Evolutionary conservation across 2,329 filamentous ascomycete species (phyloP).

Genomic region (Emmonsiellopsis sp.): DNA sequence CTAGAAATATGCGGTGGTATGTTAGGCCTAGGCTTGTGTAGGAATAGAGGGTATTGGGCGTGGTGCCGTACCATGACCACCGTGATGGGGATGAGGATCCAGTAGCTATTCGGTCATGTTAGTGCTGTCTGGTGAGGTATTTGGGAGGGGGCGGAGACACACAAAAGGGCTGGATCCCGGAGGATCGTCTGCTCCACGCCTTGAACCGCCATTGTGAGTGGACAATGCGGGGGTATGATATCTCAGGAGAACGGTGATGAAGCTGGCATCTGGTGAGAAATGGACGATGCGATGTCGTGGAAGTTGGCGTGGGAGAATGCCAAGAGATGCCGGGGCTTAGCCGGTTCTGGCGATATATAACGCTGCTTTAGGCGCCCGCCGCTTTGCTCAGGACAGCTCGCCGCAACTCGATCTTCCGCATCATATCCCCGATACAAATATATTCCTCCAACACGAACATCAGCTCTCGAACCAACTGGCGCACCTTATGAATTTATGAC

Average conservation of each 20-base stretch:
- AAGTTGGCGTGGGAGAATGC: not conserved
- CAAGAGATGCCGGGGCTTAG: not conserved
- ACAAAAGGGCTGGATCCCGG: conserved; percentile 97
- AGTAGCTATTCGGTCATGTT: conserved; percentile 58
- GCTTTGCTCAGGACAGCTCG: not conserved
- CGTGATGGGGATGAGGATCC: conserved; percentile 96
- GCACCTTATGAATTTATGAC: not conserved
- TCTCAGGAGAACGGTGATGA: not conserved
- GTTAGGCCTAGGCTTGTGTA: not conserved
- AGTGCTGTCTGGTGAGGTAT: not conserved
- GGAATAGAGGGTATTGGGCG: not conserved
- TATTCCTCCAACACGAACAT: not conserved
- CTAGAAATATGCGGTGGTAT: conserved; percentile 30
- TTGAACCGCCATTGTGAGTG: conserved; percentile 61
- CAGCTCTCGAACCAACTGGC: too few species aligned
- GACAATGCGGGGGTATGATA: not conserved
- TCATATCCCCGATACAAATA: not conserved
- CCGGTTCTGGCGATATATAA: not conserved
- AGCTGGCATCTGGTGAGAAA: not conserved
- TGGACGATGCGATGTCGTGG: not conserved
- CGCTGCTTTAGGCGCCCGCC: not conserved
- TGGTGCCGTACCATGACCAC: conserved; percentile 68
- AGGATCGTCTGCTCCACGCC: conserved; percentile 88
- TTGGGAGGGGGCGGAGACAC: conserved; percentile 29
- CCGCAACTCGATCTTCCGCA: not conserved